Conservation (phyloP, 1,284 basidiomycete genomes). For the Irpex sp. region DNA sequence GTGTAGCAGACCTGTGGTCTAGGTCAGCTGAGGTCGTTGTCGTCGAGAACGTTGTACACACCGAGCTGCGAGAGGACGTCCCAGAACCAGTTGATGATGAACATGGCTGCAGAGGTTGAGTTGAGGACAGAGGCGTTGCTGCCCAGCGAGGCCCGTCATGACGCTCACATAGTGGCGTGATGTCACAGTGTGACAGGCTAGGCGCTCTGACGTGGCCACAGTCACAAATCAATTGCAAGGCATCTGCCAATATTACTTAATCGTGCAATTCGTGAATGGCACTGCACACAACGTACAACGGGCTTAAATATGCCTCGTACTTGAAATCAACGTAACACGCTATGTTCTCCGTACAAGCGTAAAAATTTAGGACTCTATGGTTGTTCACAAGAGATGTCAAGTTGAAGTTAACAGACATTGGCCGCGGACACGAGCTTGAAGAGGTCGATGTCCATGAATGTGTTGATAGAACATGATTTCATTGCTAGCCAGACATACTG, state of each 20-base stretch:
- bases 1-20: constrained; percentile 79
- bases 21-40: background rate
- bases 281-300: background rate
- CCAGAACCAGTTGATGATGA: constrained; percentile 93
- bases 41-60: constrained; percentile 35
- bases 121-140: constrained; percentile 14
- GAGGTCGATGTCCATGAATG: no score
- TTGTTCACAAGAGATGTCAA: no score
- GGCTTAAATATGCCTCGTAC: background rate
- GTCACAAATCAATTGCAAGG: background rate
- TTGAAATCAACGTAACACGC: no score
- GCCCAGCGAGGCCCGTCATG: background rate
- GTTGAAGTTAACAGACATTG: no score
- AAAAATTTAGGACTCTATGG: no score
- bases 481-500: no score
- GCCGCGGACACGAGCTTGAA: no score
- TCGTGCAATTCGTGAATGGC: background rate
- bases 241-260: background rate
- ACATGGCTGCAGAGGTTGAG: constrained; percentile 48
- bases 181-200: constrained; percentile 4
- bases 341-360: no score
- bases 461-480: no score
- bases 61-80: constrained; percentile 90
- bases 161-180: constrained; percentile 7
- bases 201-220: background rate